Percentiles rank a stretch among this genome's conserved stretches.
Evolutionary conservation across 768 basidiomycete species (phyloP).

Genomic region (Boletellus ananiceps): DNA sequence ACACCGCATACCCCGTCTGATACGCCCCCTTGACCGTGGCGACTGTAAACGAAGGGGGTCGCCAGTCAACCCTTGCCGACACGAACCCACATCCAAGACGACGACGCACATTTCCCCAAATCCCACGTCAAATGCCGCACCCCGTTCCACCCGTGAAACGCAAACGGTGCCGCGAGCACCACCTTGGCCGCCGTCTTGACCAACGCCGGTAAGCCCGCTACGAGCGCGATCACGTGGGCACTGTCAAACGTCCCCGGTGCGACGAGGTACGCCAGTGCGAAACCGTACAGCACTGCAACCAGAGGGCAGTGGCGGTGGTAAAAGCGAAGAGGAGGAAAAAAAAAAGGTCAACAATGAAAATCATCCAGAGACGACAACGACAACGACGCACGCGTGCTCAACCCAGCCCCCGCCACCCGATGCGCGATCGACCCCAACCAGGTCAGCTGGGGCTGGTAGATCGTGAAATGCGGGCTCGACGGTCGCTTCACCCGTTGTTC

Average conservation of each 20-base stretch:
- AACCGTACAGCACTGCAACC: slow-evolving; percentile 75
- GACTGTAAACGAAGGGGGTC: slow-evolving; percentile 43
- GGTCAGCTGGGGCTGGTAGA: slow-evolving; percentile 94
- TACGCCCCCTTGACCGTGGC: slow-evolving; percentile 78
- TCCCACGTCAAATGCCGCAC: slow-evolving; percentile 91
- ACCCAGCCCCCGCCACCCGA: slow-evolving; percentile 76
- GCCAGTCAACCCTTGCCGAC: too few relatives aligned
- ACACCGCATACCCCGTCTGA: slow-evolving; percentile 74
- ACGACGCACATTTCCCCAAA: slow-evolving; percentile 72
- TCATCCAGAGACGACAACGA: background rate
- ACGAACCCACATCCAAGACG: background rate
- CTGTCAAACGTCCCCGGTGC: slow-evolving; percentile 80
- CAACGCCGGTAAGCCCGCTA: slow-evolving; percentile 66
- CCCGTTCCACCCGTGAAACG: slow-evolving; percentile 89
- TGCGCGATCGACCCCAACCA: slow-evolving; percentile 85
- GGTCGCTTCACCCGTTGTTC: slow-evolving; percentile 85
- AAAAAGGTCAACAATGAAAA: too few relatives aligned
- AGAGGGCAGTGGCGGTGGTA: too few relatives aligned
- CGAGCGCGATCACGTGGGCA: slow-evolving; percentile 67
- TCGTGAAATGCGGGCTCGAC: slow-evolving; percentile 90
- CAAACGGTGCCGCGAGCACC: slow-evolving; percentile 79
- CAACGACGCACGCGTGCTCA: slow-evolving; percentile 64
- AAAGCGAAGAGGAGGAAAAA: background rate
- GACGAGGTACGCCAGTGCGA: slow-evolving; percentile 80
- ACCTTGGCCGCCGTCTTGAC: slow-evolving; percentile 75